Conservation (phyloP, 2,329 filamentous ascomycete genomes). For the Fusarium sp. region DNA sequence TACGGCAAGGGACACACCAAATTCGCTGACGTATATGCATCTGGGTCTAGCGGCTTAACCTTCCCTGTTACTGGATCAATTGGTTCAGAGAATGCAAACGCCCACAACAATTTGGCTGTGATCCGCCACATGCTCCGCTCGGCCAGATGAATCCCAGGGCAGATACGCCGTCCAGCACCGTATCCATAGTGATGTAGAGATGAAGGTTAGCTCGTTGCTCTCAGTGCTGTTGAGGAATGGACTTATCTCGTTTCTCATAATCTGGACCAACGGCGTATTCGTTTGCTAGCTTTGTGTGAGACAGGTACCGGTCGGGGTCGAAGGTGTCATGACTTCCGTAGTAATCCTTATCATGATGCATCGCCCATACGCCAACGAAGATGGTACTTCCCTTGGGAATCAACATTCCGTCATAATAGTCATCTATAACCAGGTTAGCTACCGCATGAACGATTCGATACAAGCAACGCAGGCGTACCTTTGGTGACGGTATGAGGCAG, state of each 20-base stretch:
- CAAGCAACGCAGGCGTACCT: not conserved
- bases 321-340: not conserved
- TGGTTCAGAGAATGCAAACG: not conserved
- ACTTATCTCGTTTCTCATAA: not conserved
- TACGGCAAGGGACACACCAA: not conserved
- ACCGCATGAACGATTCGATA: accelerated
- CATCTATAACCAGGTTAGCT: not conserved
- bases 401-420: not conserved
- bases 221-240: accelerated
- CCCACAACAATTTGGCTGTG: not conserved
- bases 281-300: not conserved
- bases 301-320: not conserved
- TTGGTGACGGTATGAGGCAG: not conserved
- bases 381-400: not conserved
- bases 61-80: not conserved
- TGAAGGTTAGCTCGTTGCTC: accelerated
- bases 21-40: not conserved
- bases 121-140: not conserved
- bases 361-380: not conserved
- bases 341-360: not conserved
- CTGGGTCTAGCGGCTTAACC: not conserved
- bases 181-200: not conserved
- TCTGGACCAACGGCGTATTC: not conserved
- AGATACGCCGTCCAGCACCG: not conserved
- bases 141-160: not conserved